phyloP scores from a whole-genome alignment of 202 grass and related monocot genomes.

The Saccharum hybrid region DNA sequence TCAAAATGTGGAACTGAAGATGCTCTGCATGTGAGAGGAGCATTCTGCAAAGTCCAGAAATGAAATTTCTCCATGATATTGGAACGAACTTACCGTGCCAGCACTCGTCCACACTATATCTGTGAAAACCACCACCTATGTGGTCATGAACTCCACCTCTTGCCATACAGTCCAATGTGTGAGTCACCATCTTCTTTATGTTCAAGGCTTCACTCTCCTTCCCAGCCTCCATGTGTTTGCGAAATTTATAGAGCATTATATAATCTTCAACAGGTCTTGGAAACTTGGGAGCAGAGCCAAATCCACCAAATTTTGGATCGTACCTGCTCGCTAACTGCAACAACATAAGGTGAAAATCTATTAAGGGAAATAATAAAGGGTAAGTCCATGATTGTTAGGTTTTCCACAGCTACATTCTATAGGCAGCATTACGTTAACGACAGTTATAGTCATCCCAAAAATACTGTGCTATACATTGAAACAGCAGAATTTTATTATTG shows the following conservation, averaged over 20 bases:
- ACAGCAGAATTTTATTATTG: neutral
- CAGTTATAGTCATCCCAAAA: neutral
- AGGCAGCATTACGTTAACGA: neutral
- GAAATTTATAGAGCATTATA: conserved; percentile 82
- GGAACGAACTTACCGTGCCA: conserved; percentile 77
- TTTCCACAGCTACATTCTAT: conserved; percentile 1
- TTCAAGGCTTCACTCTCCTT: conserved; percentile 61
- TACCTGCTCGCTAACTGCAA: conserved; percentile 70
- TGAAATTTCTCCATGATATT: conserved; percentile 15
- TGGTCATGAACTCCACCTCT: conserved; percentile 97
- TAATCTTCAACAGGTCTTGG: conserved; percentile 86
- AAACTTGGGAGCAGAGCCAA: conserved; percentile 91
- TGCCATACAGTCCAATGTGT: conserved; percentile 86
- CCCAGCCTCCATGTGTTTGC: conserved; percentile 61
- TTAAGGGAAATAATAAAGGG: neutral
- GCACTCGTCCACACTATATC: conserved; percentile 94
- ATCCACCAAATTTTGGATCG: conserved; percentile 88
- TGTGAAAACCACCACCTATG: conserved; percentile 91
- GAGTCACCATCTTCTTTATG: conserved; percentile 76
- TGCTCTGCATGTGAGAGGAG: conserved; percentile 18
- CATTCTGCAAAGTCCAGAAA: conserved; percentile 18
- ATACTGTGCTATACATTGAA: neutral
- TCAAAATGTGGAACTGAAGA: conserved; percentile 97
- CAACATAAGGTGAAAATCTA: neutral
- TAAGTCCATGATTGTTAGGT: neutral